Evolutionary conservation across 805 yeast genomes (phyloP).

Genomic region (Ogataea angusta): DNA sequence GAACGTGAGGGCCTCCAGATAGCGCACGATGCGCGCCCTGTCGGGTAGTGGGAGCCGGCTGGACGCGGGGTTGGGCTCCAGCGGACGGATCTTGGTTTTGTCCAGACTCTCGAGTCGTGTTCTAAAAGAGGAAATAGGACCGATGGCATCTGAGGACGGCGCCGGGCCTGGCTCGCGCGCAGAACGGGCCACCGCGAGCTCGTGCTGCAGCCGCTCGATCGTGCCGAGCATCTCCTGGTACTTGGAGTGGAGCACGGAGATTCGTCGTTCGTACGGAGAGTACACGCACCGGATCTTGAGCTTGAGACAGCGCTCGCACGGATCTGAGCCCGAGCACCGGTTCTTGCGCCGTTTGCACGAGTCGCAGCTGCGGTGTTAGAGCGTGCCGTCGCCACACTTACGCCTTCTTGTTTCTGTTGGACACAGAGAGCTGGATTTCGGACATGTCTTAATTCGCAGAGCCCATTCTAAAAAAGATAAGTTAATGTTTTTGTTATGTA

Average conservation of each 20-base stretch:
- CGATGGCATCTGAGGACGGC: background rate
- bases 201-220: constrained; percentile 14
- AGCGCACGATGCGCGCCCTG: constrained; percentile 6
- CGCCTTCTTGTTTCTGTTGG: constrained; percentile 4
- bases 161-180: background rate
- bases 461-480: background rate
- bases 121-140: background rate
- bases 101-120: constrained; percentile 4
- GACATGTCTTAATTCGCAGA: background rate
- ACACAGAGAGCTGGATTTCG: background rate
- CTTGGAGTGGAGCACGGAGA: constrained; percentile 20
- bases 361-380: constrained; percentile 16
- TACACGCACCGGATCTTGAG: constrained; percentile 19
- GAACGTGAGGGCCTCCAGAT: constrained; percentile 13
- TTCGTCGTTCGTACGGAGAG: constrained; percentile 22
- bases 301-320: constrained; percentile 21
- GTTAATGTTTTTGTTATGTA: background rate
- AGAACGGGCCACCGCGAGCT: constrained; percentile 3
- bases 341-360: constrained; percentile 22
- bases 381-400: background rate
- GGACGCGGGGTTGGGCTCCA: background rate
- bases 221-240: constrained; percentile 20
- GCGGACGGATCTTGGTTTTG: background rate
- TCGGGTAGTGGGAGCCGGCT: constrained; percentile 4
- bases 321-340: constrained; percentile 26